Evolutionary conservation across 208 protist genomes (phyloP), one percentile per base, ranked within the genome.

Genomic region (Trypanosomatidae sp.): DNA sequence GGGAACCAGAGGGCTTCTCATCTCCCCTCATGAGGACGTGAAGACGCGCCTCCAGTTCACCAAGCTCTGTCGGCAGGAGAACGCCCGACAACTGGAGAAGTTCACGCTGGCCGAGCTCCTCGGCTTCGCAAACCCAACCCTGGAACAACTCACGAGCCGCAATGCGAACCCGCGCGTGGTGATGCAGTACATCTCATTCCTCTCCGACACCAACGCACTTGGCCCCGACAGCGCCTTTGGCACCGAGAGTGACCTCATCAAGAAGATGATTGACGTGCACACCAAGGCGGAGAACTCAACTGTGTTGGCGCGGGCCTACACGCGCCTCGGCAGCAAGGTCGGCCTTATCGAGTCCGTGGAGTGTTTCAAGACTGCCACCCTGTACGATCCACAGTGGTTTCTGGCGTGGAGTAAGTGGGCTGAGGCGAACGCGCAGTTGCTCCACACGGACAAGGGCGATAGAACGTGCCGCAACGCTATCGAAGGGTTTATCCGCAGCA

Each of bases 1-100:
- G 17, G 80, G 94, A 22, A 87, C 99, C 8, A 93, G 98, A 8
- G 87, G 90, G 3, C 83, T 99, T 2, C 93, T 99, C 19, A 85
- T 99, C 39, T 55, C 84, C 9, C 97, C 97, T 15, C 65, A 90
- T 30, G 74, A 99, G 49, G 95, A 99, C 60, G 76, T 95, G 22
- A 92, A 98, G 58, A 96, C 89, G 25, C 98, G 98, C 79, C 86
- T 99, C n/a, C 99, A 99, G 50, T 99, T 99, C 86, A 93, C 98
- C 30, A 91, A 95, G 53, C 88, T 99, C 8, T 99, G 97, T 77
- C 78, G 97, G 22, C 88, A 88, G 60, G 88, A 93, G 58, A 88
- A 91, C 60, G 82, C 86, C 47, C 85, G 78, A 60, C 88, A 92
- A 59, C 67, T 93, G 53, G 88, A 95, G 52, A 87, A 90, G 33